Percentiles rank a stretch among this genome's conserved stretches.
Conservation (phyloP, 768 basidiomycete genomes). For the Mycena vitilis region DNA sequence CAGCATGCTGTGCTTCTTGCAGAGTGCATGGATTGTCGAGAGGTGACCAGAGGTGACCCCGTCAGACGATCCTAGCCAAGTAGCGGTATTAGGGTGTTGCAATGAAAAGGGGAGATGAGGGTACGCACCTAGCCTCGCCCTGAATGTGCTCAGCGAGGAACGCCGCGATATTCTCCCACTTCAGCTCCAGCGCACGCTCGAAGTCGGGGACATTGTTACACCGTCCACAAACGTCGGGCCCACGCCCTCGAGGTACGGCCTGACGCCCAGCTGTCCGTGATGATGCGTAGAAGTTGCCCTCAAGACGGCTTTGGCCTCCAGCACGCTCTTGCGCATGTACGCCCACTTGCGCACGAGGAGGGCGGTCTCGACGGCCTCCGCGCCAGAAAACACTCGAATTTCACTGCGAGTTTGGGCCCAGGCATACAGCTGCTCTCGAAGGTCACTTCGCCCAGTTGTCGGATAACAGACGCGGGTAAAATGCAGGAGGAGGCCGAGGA, state of each 20-base stretch:
- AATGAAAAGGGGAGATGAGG: background rate
- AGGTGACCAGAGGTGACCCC: conserved; percentile 94
- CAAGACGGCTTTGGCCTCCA: conserved; percentile 84
- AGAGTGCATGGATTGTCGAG: conserved; percentile 77
- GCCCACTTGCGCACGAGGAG: conserved; percentile 97
- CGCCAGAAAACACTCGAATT: too few species aligned
- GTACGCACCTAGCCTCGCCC: conserved; percentile 90
- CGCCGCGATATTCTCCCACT: conserved; percentile 88
- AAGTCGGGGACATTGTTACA: conserved; percentile 88
- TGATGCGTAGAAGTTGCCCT: conserved; percentile 98
- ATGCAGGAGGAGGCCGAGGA: too few species aligned
- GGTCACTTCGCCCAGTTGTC: too few species aligned
- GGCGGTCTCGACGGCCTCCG: conserved; percentile 98
- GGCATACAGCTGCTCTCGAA: too few species aligned
- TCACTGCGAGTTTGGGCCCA: too few species aligned
- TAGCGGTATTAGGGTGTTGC: too few species aligned
- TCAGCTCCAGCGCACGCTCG: conserved; percentile 78
- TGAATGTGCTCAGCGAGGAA: conserved; percentile 99
- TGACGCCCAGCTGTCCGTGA: conserved; percentile 94
- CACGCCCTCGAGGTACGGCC: conserved; percentile 88
- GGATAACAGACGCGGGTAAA: too few species aligned
- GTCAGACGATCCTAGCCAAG: conserved; percentile 81
- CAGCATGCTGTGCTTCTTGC: conserved; percentile 94
- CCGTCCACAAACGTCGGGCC: conserved; percentile 83
- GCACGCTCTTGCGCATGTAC: conserved; percentile 86